phyloP scores from a whole-genome alignment of 73 alveolate species.

The Tetrahymena elliotti region DNA sequence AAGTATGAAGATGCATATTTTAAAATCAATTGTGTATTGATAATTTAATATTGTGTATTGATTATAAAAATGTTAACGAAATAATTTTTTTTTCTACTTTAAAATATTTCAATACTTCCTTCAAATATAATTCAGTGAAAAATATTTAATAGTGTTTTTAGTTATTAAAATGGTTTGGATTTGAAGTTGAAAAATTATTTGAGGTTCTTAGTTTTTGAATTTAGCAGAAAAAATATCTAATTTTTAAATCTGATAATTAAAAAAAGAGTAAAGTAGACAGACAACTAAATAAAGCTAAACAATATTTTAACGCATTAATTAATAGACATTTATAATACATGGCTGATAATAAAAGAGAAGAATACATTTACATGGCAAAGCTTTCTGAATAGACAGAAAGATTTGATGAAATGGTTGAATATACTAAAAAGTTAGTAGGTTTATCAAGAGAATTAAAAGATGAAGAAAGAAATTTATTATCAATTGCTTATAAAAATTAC shows the following conservation, averaged over 20 bases:
- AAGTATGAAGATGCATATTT: too few relatives aligned
- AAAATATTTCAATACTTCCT: too few relatives aligned
- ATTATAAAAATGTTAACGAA: too few relatives aligned
- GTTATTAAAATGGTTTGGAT: too few relatives aligned
- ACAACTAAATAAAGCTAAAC: neutral
- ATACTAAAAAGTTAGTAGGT: slow-evolving; percentile 28
- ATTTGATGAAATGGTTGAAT: slow-evolving; percentile 45
- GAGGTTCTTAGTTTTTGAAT: neutral
- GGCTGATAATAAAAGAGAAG: slow-evolving; percentile 33
- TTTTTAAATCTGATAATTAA: neutral
- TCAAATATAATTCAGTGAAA: too few relatives aligned
- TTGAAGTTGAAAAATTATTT: too few relatives aligned
- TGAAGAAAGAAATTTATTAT: slow-evolving; percentile 46
- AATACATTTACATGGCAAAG: slow-evolving; percentile 40
- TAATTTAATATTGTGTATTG: too few relatives aligned
- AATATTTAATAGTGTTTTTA: neutral
- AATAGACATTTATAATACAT: neutral
- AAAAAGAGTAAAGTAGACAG: neutral
- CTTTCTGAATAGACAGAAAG: slow-evolving; percentile 46
- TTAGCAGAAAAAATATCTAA: neutral
- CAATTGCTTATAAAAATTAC: slow-evolving; percentile 64
- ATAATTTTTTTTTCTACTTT: too few relatives aligned
- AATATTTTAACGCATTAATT: neutral
- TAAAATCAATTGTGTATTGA: too few relatives aligned
- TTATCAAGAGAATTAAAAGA: slow-evolving; percentile 43